phyloP scores from a whole-genome alignment of 371 early-diverging fungal species.

The Apophysomyces variabilis region DNA sequence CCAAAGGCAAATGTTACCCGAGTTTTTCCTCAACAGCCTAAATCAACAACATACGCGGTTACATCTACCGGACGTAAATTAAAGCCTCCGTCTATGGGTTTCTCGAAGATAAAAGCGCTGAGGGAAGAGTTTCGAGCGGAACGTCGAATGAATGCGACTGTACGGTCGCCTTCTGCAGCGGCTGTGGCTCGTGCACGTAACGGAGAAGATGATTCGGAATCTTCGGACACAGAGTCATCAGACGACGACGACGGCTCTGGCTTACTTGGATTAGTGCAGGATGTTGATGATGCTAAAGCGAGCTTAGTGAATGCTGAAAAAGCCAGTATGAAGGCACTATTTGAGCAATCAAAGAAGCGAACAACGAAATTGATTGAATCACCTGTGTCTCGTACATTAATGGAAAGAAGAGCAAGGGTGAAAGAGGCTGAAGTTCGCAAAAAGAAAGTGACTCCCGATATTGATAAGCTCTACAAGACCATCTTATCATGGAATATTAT shows the following conservation, averaged over 20 bases:
- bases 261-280: conserved; percentile 23
- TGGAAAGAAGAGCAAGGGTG: conserved; percentile 25
- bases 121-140: conserved; percentile 42
- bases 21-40: conserved; percentile 20
- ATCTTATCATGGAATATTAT: conserved; percentile 63
- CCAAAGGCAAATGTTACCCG: conserved; percentile 20
- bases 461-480: conserved; percentile 51
- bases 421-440: conserved; percentile 33
- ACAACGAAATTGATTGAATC: conserved; percentile 43
- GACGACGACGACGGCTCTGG: conserved; percentile 31
- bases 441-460: conserved; percentile 51
- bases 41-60: conserved; percentile 40
- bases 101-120: conserved; percentile 39
- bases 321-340: conserved; percentile 41
- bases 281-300: conserved; percentile 24
- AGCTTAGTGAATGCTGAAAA: conserved; percentile 31
- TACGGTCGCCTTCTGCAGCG: conserved; percentile 46
- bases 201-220: conserved; percentile 19
- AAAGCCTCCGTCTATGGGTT: conserved; percentile 47
- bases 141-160: conserved; percentile 36
- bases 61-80: conserved; percentile 47
- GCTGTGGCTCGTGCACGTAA: conserved; percentile 14
- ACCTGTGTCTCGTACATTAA: conserved; percentile 19
- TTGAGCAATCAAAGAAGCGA: conserved; percentile 34
- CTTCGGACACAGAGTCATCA: conserved; percentile 32